Conservation (phyloP, 2,329 filamentous ascomycete species). For the Macrophomina tecta region DNA sequence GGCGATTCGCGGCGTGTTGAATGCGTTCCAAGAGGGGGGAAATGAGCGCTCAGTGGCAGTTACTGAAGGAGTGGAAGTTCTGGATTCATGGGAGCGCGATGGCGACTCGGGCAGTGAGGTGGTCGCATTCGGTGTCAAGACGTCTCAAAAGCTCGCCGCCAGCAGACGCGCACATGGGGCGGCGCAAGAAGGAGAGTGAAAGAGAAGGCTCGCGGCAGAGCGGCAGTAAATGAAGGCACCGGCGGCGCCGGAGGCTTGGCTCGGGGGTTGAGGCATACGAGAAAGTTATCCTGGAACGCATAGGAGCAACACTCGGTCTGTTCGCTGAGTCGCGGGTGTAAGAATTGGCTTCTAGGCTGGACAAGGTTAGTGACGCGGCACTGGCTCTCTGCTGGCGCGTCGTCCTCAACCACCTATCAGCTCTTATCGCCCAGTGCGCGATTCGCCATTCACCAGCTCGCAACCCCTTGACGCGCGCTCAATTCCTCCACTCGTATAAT, state of each 20-base stretch:
- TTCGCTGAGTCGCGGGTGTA: background rate
- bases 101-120: background rate
- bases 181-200: background rate
- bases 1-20: background rate
- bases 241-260: background rate
- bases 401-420: background rate
- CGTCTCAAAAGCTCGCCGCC: background rate
- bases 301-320: conserved; percentile 4
- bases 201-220: background rate
- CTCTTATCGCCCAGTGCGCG: background rate
- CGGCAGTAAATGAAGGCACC: background rate
- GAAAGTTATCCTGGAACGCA: background rate
- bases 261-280: conserved; percentile 1
- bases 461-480: conserved; percentile 12
- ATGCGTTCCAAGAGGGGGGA: background rate
- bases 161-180: background rate
- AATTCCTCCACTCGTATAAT: background rate
- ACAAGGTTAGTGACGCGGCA: background rate
- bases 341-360: background rate
- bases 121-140: background rate
- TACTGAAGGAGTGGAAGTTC: background rate
- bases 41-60: too few species aligned
- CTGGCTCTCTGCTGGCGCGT: background rate
- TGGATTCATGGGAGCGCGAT: background rate
- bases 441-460: background rate